A percentile compares a stretch with the other conserved stretches of the same genome.
Evolutionary conservation across 371 early-diverging fungal species (phyloP).

Genomic region (Cokeromyces recurvatus): DNA sequence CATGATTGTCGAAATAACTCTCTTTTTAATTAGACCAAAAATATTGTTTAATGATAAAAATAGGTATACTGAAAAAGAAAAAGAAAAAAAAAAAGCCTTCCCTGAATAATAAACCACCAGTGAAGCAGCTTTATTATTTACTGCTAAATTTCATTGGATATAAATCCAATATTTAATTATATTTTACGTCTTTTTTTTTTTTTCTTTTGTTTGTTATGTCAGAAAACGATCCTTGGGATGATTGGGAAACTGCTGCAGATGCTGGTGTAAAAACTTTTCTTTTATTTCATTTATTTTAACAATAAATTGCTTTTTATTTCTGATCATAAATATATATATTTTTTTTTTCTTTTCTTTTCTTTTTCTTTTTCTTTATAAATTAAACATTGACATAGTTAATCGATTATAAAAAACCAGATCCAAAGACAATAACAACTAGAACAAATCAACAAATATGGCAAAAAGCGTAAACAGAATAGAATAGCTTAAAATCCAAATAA

Average conservation of each 20-base stretch:
- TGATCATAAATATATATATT: background rate
- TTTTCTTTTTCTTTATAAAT: too few species aligned
- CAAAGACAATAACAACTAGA: constrained; percentile 5
- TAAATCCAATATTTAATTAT: too few species aligned
- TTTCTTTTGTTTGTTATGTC: too few species aligned
- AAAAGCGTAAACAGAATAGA: constrained; percentile 23
- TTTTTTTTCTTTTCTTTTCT: constrained; percentile 1
- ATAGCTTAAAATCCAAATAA: too few species aligned
- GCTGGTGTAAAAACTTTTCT: constrained; percentile 37
- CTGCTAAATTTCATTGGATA: too few species aligned
- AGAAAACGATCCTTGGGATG: constrained; percentile 39
- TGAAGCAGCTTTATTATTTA: too few species aligned
- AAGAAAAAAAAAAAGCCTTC: background rate
- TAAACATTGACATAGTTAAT: too few species aligned
- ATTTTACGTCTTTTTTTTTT: too few species aligned
- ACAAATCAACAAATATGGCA: constrained; percentile 27
- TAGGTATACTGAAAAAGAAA: constrained; percentile 5
- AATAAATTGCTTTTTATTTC: too few species aligned
- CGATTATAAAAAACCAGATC: constrained; percentile 2
- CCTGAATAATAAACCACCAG: background rate
- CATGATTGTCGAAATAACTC: constrained; percentile 1
- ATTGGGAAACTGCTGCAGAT: constrained; percentile 41
- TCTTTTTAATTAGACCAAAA: too few species aligned
- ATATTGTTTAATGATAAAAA: too few species aligned
- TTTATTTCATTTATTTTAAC: too few species aligned